A percentile compares a stretch with the other conserved stretches of the same genome.
These are phyloP conservation scores for Bauhinia variegata DNA, from an alignment of 306 rosid genomes.

Conservation along the genomic window DNA sequence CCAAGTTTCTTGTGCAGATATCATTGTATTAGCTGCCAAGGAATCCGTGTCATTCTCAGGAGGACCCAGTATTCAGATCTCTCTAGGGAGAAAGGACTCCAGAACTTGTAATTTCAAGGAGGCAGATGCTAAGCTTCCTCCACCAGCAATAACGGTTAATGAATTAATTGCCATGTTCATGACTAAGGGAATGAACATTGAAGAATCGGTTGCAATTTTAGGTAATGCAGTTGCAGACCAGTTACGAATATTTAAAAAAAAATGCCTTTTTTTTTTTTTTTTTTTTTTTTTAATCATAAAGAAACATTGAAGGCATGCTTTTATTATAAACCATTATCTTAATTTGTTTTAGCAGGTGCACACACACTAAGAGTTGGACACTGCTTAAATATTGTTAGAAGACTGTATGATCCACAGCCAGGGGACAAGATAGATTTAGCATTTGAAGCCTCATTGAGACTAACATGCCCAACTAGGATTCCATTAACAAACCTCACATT, in stretches of 20 bases:
- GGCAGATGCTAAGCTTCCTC: constrained; percentile 54
- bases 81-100: constrained; percentile 54
- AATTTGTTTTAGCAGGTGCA: constrained; percentile 44
- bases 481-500: constrained; percentile 48
- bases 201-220: constrained; percentile 52
- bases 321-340: too few species aligned
- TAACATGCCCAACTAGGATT: constrained; percentile 40
- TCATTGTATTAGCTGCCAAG: constrained; percentile 46
- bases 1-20: constrained; percentile 51
- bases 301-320: too few species aligned
- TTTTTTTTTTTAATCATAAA: too few species aligned
- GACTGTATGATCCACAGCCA: constrained; percentile 34
- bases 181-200: constrained; percentile 41
- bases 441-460: constrained; percentile 34
- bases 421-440: constrained; percentile 26
- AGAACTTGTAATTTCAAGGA: constrained; percentile 18
- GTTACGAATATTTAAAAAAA: not conserved
- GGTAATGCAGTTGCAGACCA: constrained; percentile 36
- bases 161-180: constrained; percentile 37
- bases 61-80: constrained; percentile 48
- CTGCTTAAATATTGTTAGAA: constrained; percentile 44
- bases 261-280: too few species aligned
- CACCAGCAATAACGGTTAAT: constrained; percentile 36
- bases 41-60: constrained; percentile 43
- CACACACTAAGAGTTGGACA: constrained; percentile 55